A percentile compares a stretch with the other conserved stretches of the same genome.
phyloP scores from a whole-genome alignment of 2,329 filamentous ascomycete genomes.

The Diaporthe capsici region DNA sequence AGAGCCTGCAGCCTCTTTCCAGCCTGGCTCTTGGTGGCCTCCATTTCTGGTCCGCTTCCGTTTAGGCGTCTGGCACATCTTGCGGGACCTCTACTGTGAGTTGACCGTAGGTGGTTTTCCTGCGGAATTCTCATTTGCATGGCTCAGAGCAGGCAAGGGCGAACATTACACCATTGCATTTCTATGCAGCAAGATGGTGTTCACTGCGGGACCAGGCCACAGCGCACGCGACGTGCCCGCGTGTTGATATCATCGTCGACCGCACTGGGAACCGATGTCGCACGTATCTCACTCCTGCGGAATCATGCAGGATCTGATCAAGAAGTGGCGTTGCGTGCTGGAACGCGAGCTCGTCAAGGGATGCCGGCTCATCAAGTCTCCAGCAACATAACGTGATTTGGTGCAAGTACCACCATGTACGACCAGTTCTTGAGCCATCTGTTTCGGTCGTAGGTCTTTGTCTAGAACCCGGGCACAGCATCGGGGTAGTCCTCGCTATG shows the following conservation, averaged over 20 bases:
- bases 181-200: not conserved
- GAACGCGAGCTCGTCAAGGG: conserved; percentile 1
- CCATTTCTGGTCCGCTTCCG: not conserved
- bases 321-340: not conserved
- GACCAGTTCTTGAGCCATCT: not conserved
- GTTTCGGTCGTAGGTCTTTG: not conserved
- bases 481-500: not conserved
- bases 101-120: no score
- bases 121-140: not conserved
- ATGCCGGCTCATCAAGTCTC: not conserved
- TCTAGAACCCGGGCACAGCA: not conserved
- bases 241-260: not conserved
- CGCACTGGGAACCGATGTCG: not conserved
- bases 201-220: not conserved
- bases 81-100: not conserved
- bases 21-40: not conserved
- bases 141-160: not conserved
- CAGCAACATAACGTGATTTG: not conserved
- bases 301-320: conserved; percentile 27
- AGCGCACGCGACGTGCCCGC: no score
- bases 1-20: not conserved
- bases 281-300: conserved; percentile 20
- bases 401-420: not conserved
- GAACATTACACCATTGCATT: not conserved
- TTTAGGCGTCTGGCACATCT: not conserved